Evolutionary conservation across 768 basidiomycete genomes (phyloP).

Genomic region (Agrocybe praecox): DNA sequence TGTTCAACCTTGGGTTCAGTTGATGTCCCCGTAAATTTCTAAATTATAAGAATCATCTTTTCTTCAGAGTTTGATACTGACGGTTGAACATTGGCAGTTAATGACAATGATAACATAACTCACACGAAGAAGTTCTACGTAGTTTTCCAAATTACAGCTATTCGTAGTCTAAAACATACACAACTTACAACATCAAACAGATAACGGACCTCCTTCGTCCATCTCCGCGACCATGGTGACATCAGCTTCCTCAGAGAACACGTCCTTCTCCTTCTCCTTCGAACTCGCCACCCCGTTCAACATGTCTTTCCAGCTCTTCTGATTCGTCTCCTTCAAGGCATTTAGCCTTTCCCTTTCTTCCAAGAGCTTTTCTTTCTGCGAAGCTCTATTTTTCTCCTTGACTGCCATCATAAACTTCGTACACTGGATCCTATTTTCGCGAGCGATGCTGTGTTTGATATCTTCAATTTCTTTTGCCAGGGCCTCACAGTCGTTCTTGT

Average conservation of each 20-base stretch:
- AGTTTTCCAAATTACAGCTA: too few relatives aligned
- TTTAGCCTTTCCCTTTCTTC: not conserved
- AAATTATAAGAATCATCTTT: too few relatives aligned
- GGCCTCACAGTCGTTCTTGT: not conserved
- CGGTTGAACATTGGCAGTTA: too few relatives aligned
- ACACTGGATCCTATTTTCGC: not conserved
- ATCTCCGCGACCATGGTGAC: not conserved
- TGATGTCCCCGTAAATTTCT: too few relatives aligned
- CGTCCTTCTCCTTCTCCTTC: not conserved
- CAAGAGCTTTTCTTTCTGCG: not conserved
- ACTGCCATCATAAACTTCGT: conserved; percentile 3
- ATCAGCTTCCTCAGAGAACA: not conserved
- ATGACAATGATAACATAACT: too few relatives aligned
- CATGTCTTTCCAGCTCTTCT: not conserved
- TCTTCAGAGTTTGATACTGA: too few relatives aligned
- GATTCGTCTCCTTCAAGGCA: not conserved
- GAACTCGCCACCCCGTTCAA: not conserved
- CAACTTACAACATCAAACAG: not conserved
- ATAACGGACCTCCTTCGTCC: not conserved
- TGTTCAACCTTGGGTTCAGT: too few relatives aligned
- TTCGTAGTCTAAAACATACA: not conserved
- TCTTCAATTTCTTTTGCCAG: not conserved
- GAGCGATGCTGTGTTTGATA: not conserved
- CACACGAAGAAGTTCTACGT: too few relatives aligned
- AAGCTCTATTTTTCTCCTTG: not conserved